These are phyloP conservation scores for Volvox carteri DNA, from an alignment of 163 green algal species.

Conservation along the genomic window DNA sequence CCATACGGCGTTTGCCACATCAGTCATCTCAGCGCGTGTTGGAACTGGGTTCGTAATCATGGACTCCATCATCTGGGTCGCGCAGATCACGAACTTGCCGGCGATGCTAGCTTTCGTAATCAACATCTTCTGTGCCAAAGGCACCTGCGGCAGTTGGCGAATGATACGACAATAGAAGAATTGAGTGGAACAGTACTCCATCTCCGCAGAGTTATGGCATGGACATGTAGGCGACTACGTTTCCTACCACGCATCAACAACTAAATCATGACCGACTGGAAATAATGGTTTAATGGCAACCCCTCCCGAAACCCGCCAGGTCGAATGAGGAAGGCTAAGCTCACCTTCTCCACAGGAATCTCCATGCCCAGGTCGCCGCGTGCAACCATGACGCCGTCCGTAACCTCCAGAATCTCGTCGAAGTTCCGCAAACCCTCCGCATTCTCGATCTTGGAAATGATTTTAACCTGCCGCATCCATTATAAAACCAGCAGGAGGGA, in stretches of 20 bases:
- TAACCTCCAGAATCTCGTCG: conserved; percentile 86
- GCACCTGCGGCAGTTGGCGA: conserved; percentile 64
- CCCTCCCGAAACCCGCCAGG: no score
- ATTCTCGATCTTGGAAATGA: conserved; percentile 93
- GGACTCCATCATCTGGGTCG: conserved; percentile 83
- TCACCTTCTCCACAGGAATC: conserved; percentile 81
- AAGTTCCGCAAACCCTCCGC: conserved; percentile 81
- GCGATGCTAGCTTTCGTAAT: conserved; percentile 75
- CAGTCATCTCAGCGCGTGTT: conserved; percentile 85
- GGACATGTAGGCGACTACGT: no score
- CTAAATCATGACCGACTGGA: no score
- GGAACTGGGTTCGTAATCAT: conserved; percentile 84
- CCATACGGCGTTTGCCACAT: conserved; percentile 84
- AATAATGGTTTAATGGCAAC: no score
- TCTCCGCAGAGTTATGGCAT: no score
- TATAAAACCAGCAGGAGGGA: no score
- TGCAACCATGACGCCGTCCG: conserved; percentile 88
- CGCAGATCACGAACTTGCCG: conserved; percentile 75
- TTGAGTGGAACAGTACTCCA: no score
- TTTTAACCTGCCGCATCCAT: conserved; percentile 76
- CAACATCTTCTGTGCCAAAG: conserved; percentile 84
- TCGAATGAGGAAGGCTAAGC: background rate
- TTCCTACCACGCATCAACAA: no score
- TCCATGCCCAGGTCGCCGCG: conserved; percentile 83
- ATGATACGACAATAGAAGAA: no score